A percentile compares a stretch with the other conserved stretches of the same genome.
Conservation (phyloP, 257 asterid genomes). For the Avicennia marina region DNA sequence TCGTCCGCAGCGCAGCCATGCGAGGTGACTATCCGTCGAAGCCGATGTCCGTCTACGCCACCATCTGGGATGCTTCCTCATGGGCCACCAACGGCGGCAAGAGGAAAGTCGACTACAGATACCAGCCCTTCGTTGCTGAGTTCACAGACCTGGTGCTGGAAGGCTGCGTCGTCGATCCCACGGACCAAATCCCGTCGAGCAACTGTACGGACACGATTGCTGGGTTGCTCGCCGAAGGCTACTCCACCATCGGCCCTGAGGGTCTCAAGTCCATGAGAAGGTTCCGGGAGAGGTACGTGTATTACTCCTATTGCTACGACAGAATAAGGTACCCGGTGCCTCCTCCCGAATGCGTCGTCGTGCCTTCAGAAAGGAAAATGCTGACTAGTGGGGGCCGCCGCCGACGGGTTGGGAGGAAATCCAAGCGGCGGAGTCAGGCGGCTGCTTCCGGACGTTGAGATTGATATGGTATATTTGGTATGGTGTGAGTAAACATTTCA, state of each 20-base stretch:
- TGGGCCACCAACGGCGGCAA: conserved; percentile 97
- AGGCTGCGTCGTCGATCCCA: conserved; percentile 77
- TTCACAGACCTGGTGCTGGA: conserved; percentile 64
- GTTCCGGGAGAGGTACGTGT: conserved; percentile 67
- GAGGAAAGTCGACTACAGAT: conserved; percentile 60
- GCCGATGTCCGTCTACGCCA: conserved; percentile 91
- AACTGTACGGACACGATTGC: conserved; percentile 52
- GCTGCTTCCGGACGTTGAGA: too few relatives aligned
- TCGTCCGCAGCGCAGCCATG: conserved; percentile 42
- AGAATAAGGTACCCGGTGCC: conserved; percentile 57
- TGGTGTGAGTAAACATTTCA: too few relatives aligned
- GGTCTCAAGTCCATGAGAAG: conserved; percentile 50
- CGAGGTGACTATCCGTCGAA: conserved; percentile 81
- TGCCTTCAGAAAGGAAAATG: conserved; percentile 51
- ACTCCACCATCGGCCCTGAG: conserved; percentile 31
- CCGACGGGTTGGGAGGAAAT: too few relatives aligned
- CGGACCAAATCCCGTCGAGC: conserved; percentile 62
- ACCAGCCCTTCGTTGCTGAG: conserved; percentile 68
- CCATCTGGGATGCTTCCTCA: conserved; percentile 92
- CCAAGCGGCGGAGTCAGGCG: too few relatives aligned
- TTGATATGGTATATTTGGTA: too few relatives aligned
- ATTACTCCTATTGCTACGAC: conserved; percentile 76
- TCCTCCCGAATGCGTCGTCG: conserved; percentile 69
- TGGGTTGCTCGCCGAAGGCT: conserved; percentile 26
- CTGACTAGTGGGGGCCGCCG: conserved; percentile 54